Conservation (phyloP, 441 rosid genomes). For the Gossypium davidsonii region DNA sequence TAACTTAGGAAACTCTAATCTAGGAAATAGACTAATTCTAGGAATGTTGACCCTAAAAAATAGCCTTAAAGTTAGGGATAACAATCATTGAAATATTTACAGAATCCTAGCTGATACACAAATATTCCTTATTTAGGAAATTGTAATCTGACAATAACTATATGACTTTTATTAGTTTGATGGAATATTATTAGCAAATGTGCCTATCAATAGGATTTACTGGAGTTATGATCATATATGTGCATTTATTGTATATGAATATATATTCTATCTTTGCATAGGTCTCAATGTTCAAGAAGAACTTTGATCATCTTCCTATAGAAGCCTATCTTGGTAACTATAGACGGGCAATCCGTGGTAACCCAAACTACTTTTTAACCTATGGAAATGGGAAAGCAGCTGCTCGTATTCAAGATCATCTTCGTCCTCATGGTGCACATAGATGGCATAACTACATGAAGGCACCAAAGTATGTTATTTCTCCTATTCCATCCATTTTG, state of each 20-base stretch:
- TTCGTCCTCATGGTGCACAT: slow-evolving; percentile 93
- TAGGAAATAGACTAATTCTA: too few relatives aligned
- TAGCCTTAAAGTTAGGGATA: too few relatives aligned
- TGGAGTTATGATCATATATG: neutral
- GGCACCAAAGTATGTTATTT: slow-evolving; percentile 47
- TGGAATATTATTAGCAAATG: neutral
- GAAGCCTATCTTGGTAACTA: slow-evolving; percentile 80
- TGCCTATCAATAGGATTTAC: neutral
- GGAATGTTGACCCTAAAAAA: too few relatives aligned
- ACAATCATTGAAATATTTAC: too few relatives aligned
- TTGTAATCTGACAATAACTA: neutral
- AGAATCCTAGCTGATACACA: too few relatives aligned
- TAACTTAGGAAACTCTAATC: too few relatives aligned
- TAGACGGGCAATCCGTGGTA: slow-evolving; percentile 69
- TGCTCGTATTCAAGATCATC: slow-evolving; percentile 77
- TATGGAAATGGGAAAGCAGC: slow-evolving; percentile 95
- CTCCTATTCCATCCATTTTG: neutral
- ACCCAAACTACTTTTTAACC: slow-evolving; percentile 79
- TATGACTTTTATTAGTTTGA: neutral
- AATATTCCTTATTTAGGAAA: too few relatives aligned
- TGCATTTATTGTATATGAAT: neutral
- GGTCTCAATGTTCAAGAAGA: slow-evolving; percentile 94
- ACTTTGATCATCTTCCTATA: slow-evolving; percentile 72
- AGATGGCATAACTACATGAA: slow-evolving; percentile 91
- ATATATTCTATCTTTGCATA: slow-evolving; percentile 21